Percentiles rank a stretch among this genome's conserved stretches.
phyloP scores from a whole-genome alignment of 2,329 filamentous ascomycete genomes.

The Didymella arachidicola region DNA sequence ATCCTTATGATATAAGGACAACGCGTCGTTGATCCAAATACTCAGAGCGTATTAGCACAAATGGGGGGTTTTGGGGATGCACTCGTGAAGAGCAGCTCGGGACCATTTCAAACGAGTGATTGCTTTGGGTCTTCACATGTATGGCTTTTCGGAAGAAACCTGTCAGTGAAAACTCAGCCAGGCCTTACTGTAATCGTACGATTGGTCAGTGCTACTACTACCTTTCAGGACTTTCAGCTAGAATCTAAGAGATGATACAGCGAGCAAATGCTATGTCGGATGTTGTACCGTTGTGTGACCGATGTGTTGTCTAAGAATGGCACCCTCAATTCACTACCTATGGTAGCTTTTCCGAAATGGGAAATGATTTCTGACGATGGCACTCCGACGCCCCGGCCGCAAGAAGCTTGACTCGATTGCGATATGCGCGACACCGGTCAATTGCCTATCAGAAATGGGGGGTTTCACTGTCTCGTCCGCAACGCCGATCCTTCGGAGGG shows the following conservation, averaged over 20 bases:
- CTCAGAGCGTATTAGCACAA: not conserved
- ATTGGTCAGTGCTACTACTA: not conserved
- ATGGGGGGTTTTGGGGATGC: not conserved
- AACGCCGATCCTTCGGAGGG: constrained; percentile 3
- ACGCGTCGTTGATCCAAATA: not conserved
- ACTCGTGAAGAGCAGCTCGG: too few relatives aligned
- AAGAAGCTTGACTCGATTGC: constrained; percentile 7
- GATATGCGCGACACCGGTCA: constrained; percentile 6
- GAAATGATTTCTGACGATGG: not conserved
- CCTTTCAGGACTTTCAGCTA: not conserved
- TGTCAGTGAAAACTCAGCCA: too few relatives aligned
- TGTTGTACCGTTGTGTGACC: not conserved
- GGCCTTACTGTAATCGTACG: too few relatives aligned
- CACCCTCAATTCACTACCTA: not conserved
- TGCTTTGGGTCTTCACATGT: too few relatives aligned
- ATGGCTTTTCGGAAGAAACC: too few relatives aligned
- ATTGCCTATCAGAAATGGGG: not conserved
- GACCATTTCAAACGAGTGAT: too few relatives aligned
- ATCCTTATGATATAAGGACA: not conserved
- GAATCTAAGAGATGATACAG: not conserved
- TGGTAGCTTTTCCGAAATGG: not conserved
- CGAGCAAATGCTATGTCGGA: not conserved
- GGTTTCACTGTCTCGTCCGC: not conserved
- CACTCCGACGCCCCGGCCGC: not conserved
- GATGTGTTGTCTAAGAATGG: not conserved